Evolutionary conservation across 208 protist genomes (phyloP), one percentile per base, ranked within the genome.

Genomic region (Herpetomonas tarakana): DNA sequence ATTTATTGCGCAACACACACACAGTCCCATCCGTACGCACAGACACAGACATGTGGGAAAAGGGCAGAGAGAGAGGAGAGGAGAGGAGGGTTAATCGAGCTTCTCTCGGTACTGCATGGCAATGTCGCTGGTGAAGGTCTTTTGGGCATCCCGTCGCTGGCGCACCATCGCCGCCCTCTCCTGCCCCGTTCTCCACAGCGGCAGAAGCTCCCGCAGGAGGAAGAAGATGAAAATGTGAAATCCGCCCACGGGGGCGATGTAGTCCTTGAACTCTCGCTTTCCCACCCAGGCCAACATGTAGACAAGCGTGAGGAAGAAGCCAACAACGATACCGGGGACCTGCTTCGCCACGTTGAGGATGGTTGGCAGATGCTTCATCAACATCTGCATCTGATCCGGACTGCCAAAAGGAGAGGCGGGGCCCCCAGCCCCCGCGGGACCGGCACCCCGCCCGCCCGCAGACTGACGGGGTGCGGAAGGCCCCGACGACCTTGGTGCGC

Each of bases 141-240:
- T 46, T 39, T 61, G 62, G 52, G 60, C 56, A n/a, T 49, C 62
- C 51, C 69, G 58, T 41, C 71, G 62, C 26, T 44, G 29, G 25
- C 53, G 46, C 9, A 65, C 66, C 6, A 39, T 58, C 2, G 21
- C 31, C 6, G 69, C 58, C 14, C 52, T 27, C n/a, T 12, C 46
- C 16, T 51, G 59, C 2, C 81, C 80, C 27, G 59, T 46, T 25
- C 51, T 29, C 66, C 68, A 86, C 35, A 74, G 75, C 52, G 57
- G 54, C 3, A 80, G 47, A 22, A 93, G 62, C 61, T 84, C 77
- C 24, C 79, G 66, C 46, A 90, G 51, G 4, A 86, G 44, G 22
- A 88, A 71, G 26, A 90, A 66, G 9, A 65, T 51, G 6, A 83
- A 60, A 14, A 93, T 64, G 58, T 93, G 83, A 50, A 86, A 91